Base-by-base conservation (phyloP, 2,329 filamentous ascomycete species). In the Trichoderma citrinoviride region DNA sequence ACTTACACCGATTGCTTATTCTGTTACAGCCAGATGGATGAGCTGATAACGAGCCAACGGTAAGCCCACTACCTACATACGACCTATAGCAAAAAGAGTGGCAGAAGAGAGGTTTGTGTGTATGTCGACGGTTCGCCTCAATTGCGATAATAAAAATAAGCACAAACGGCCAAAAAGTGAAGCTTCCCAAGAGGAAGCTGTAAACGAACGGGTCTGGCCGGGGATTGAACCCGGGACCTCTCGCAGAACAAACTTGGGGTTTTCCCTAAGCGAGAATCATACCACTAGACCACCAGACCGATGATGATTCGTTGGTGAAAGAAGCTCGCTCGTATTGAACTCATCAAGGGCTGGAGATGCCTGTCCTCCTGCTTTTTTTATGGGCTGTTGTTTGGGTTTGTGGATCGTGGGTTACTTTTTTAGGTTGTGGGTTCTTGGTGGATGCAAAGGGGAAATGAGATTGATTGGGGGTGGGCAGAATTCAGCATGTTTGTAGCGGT, bases 201-300 rank as follows among this genome's bases (percentile, higher is more conserved):
- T 15, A 21, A 21, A 50, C 23, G n/a, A 57, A 52, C 52, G 77
- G 77, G 77, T 77, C 76, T 77, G 76, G 76, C 77, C 77, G 77
- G 76, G 77, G 77, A 79, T 79, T 77, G 77, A 79, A 79, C 77
- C 76, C 77, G 77, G 77, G 77, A 78, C 77, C 77, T 79, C 77
- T 78, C 77, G 77, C 77, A 79, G 21, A 54, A 19, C 12, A 64
- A 37, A 21, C 19, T 47, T 56, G 23, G 61, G 61, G 61, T 64
- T 64, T 52, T 64, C 61, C 61, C 61, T 64, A 64, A 64, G 61
- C 61, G 61, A 64, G 61, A 64, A 64, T 64, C 61, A 64, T 64
- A 64, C 61, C 61, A 52, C 61, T 64, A 64, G 61, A 64, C 61
- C 61, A 64, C 61, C 61, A 64, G 61, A 64, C 61, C 61, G 46